Percentiles rank a stretch among this genome's conserved stretches.
Evolutionary conservation across 2,329 filamentous ascomycete species (phyloP).

Genomic region (Cyphellophora attinorum): DNA sequence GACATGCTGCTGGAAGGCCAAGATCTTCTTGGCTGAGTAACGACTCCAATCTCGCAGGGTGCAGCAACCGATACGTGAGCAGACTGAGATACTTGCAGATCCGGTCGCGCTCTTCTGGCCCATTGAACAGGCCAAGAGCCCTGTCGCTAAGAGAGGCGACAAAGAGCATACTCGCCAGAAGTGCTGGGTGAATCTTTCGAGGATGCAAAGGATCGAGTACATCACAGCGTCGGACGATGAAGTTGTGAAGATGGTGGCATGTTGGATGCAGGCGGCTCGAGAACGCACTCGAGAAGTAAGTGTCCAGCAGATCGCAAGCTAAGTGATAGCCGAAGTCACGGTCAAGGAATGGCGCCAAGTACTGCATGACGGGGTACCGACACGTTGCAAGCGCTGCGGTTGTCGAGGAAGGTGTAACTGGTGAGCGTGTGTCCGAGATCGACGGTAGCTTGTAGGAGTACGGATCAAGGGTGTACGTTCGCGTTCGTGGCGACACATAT

Average conservation of each 20-base stretch:
- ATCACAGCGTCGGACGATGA: slow-evolving; percentile 37
- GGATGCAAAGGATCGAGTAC: slow-evolving; percentile 32
- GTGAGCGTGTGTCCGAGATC: slow-evolving; percentile 11
- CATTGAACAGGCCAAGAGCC: slow-evolving; percentile 31
- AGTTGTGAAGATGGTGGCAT: slow-evolving; percentile 39
- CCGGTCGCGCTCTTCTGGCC: slow-evolving; percentile 29
- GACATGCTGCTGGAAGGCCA: slow-evolving; percentile 7
- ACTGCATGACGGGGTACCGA: slow-evolving; percentile 12
- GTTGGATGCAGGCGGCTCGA: slow-evolving; percentile 34
- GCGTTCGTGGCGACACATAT: slow-evolving; percentile 14
- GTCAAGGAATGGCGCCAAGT: slow-evolving; percentile 12
- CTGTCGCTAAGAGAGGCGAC: slow-evolving; percentile 39
- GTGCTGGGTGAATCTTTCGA: slow-evolving; percentile 33
- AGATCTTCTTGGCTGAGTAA: slow-evolving; percentile 20
- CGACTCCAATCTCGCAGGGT: slow-evolving; percentile 12
- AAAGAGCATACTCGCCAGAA: slow-evolving; percentile 41
- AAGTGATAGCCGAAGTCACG: slow-evolving; percentile 17
- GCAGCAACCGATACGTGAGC: slow-evolving; percentile 25
- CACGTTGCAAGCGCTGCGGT: slow-evolving; percentile 6
- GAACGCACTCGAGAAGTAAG: slow-evolving; percentile 38
- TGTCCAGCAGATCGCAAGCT: slow-evolving; percentile 39
- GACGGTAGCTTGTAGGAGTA: slow-evolving; percentile 15
- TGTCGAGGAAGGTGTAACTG: slow-evolving; percentile 10
- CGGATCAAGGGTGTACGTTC: slow-evolving; percentile 12
- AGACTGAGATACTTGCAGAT: slow-evolving; percentile 20